A percentile compares a stretch with the other conserved stretches of the same genome.
These are phyloP conservation scores for Trichoderma harzianum DNA, from an alignment of 2,329 filamentous ascomycete species.

Conservation along the genomic window DNA sequence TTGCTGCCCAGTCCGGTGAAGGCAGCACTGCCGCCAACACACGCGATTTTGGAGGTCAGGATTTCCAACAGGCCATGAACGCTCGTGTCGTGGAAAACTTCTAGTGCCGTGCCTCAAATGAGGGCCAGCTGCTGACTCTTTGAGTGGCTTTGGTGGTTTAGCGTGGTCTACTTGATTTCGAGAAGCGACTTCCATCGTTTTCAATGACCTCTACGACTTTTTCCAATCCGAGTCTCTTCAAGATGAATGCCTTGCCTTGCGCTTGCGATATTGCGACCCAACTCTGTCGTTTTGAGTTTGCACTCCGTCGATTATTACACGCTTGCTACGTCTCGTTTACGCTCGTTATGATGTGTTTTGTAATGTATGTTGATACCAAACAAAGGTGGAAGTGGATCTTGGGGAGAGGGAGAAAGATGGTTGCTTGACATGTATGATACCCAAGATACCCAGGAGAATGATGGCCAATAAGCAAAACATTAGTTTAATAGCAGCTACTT, in stretches of 20 bases:
- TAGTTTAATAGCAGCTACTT: not conserved
- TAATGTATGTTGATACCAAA: constrained; percentile 3
- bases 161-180: constrained; percentile 38
- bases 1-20: constrained; percentile 29
- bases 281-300: not conserved
- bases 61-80: constrained; percentile 78
- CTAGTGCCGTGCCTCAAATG: constrained; percentile 41
- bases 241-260: not conserved
- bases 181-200: constrained; percentile 23
- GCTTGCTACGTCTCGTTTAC: constrained; percentile 6
- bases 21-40: constrained; percentile 48
- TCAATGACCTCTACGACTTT: constrained; percentile 10
- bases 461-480: constrained; percentile 7
- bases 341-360: constrained; percentile 10
- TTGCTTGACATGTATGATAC: constrained; percentile 21
- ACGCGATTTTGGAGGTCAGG: constrained; percentile 50
- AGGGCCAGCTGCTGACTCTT: constrained; percentile 31
- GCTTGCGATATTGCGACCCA: not conserved
- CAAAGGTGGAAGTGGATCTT: constrained; percentile 8
- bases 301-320: not conserved
- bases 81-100: constrained; percentile 83
- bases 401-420: not conserved
- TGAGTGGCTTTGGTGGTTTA: constrained; percentile 28
- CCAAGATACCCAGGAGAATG: constrained; percentile 19
- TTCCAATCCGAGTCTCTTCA: not conserved